Evolutionary conservation across 1,284 basidiomycete species (phyloP).

Genomic region (Cutaneotrichosporon cutaneum): DNA sequence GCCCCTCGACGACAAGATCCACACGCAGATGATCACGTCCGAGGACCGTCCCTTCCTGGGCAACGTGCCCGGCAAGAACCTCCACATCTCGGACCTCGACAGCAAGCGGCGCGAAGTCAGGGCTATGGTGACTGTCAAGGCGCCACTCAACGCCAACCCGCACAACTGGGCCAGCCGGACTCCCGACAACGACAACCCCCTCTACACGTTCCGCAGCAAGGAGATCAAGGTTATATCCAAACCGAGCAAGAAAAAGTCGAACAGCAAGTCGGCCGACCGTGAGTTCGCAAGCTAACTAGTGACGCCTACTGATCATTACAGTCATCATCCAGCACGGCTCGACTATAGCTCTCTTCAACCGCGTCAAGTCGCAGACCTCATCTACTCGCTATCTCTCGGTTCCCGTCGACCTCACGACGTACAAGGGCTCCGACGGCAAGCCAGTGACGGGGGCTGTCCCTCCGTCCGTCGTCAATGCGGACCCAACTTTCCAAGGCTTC

Average conservation of each 20-base stretch:
- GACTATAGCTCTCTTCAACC: conserved; percentile 91
- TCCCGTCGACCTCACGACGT: conserved; percentile 80
- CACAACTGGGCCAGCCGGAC: neutral
- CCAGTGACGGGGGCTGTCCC: conserved; percentile 67
- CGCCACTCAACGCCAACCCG: conserved; percentile 60
- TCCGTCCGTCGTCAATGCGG: conserved; percentile 17
- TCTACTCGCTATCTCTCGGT: conserved; percentile 95
- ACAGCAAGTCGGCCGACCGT: conserved; percentile 88
- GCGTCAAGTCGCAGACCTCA: conserved; percentile 87
- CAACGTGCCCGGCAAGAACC: conserved; percentile 46
- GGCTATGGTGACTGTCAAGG: conserved; percentile 82
- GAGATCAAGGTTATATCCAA: conserved; percentile 97
- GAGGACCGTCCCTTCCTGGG: conserved; percentile 47
- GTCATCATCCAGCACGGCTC: conserved; percentile 95
- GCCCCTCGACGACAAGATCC: conserved; percentile 44
- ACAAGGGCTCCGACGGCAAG: conserved; percentile 85
- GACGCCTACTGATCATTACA: conserved; percentile 41
- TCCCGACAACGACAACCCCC: conserved; percentile 60
- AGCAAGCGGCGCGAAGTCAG: conserved; percentile 70
- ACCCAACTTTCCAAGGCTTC: conserved; percentile 47
- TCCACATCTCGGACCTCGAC: conserved; percentile 50
- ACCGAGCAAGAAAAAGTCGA: conserved; percentile 93
- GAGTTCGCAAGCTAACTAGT: conserved; percentile 55
- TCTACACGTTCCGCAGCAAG: conserved; percentile 82
- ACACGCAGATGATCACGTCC: conserved; percentile 31